These are phyloP conservation scores for Grosmannia clavigera DNA, from an alignment of 2,329 filamentous ascomycete species.

Conservation along the genomic window DNA sequence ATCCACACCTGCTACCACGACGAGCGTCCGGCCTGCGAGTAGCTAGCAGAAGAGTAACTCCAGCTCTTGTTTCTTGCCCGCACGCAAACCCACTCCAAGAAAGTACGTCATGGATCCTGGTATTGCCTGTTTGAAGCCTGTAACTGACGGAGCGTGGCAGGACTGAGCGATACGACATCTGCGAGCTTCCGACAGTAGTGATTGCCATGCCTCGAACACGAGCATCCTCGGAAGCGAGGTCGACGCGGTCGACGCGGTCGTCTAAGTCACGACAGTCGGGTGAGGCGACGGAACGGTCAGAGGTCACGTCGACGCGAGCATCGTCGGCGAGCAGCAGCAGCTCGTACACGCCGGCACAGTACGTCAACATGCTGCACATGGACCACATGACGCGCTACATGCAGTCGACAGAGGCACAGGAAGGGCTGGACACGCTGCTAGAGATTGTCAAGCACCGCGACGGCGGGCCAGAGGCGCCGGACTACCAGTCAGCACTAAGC, in stretches of 20 bases:
- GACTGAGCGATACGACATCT: no score
- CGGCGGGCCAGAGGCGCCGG: not conserved
- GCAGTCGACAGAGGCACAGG: constrained; percentile 6
- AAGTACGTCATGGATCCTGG: no score
- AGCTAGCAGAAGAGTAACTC: no score
- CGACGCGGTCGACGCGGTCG: constrained; percentile 6
- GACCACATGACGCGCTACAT: constrained; percentile 9
- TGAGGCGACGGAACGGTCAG: not conserved
- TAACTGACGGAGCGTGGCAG: no score
- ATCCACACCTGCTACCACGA: no score
- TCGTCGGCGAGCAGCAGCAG: constrained; percentile 7
- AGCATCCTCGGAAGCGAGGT: constrained; percentile 5
- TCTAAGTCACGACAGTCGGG: not conserved
- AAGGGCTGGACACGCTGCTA: constrained; percentile 9
- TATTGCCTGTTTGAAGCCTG: no score
- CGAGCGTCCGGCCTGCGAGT: no score
- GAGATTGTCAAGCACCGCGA: constrained; percentile 6
- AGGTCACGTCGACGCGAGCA: constrained; percentile 5
- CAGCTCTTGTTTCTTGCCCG: no score
- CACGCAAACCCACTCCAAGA: no score
- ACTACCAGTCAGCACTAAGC: constrained; percentile 11
- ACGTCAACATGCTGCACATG: constrained; percentile 10
- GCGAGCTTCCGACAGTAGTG: no score
- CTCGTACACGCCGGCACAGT: constrained; percentile 1
- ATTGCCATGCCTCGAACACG: constrained; percentile 2